A percentile compares a stretch with the other conserved stretches of the same genome.
These are phyloP conservation scores for Copromyces sp. DNA, from an alignment of 495 filamentous ascomycete species.

Conservation along the genomic window DNA sequence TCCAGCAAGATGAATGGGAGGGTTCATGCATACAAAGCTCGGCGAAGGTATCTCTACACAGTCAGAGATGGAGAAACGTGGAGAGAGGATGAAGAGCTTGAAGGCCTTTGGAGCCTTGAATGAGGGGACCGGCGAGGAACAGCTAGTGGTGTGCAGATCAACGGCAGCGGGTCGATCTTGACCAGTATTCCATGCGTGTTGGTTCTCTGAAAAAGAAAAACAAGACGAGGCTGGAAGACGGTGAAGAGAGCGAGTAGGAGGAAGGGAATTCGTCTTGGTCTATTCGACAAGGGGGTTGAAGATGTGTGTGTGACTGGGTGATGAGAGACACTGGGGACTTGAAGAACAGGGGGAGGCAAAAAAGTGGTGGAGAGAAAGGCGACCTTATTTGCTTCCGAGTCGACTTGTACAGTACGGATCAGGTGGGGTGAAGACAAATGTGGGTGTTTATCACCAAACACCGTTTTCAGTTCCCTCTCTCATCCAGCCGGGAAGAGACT, in stretches of 20 bases:
- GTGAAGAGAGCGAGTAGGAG: background rate
- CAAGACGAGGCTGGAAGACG: background rate
- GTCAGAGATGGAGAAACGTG: background rate
- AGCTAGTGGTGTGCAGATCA: background rate
- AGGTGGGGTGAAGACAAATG: background rate
- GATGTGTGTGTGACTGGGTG: background rate
- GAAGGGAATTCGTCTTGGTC: background rate
- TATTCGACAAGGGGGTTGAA: background rate
- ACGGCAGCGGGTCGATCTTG: background rate
- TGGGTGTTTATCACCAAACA: conserved; percentile 4
- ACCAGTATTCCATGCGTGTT: background rate
- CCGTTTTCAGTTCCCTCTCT: conserved; percentile 7
- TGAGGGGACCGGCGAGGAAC: background rate
- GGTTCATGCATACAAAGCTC: background rate
- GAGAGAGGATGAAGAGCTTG: background rate
- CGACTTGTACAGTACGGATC: background rate
- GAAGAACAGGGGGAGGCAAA: background rate
- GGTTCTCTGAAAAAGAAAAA: background rate
- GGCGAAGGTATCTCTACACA: background rate
- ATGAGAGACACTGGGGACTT: background rate
- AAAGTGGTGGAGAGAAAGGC: background rate
- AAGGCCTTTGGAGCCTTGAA: background rate
- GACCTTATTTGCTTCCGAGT: background rate
- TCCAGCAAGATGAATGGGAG: background rate
- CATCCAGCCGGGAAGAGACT: conserved; percentile 11